A percentile compares a stretch with the other conserved stretches of the same genome.
phyloP scores from a whole-genome alignment of 768 basidiomycete species.

The Lactifluus volemus region DNA sequence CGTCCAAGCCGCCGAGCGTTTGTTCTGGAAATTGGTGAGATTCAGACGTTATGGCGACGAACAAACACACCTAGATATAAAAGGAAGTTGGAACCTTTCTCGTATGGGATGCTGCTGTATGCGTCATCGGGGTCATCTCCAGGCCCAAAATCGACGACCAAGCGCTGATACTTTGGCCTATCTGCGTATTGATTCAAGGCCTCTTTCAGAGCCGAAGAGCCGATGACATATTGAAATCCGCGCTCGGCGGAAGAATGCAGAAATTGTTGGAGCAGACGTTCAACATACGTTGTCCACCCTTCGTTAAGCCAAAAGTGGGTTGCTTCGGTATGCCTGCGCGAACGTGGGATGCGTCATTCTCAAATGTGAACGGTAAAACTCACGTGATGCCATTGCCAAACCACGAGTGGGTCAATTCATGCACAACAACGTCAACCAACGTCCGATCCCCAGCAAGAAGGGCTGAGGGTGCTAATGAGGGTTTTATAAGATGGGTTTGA shows the following conservation, averaged over 20 bases:
- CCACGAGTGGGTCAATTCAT: slow-evolving; percentile 83
- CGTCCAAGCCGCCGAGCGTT: slow-evolving; percentile 71
- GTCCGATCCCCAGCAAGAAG: slow-evolving; percentile 81
- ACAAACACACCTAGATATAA: slow-evolving; percentile 59
- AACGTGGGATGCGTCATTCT: neutral
- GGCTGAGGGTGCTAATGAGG: slow-evolving; percentile 33
- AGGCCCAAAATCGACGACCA: slow-evolving; percentile 64
- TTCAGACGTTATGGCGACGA: neutral
- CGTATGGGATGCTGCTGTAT: slow-evolving; percentile 70
- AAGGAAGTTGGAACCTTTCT: slow-evolving; percentile 85
- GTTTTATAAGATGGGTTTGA: neutral
- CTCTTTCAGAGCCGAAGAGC: slow-evolving; percentile 61
- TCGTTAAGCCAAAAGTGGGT: slow-evolving; percentile 88
- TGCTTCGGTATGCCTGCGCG: slow-evolving; percentile 52
- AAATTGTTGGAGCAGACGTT: slow-evolving; percentile 64
- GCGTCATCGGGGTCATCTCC: slow-evolving; percentile 77
- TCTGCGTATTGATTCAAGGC: slow-evolving; percentile 53
- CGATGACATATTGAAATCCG: slow-evolving; percentile 74
- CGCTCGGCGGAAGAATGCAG: slow-evolving; percentile 69
- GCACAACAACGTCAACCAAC: slow-evolving; percentile 82
- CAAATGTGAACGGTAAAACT: slow-evolving; percentile 11
- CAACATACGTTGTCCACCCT: slow-evolving; percentile 91
- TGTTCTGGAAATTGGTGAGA: slow-evolving; percentile 37
- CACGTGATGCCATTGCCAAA: slow-evolving; percentile 88
- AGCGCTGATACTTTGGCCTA: slow-evolving; percentile 65